A percentile compares a stretch with the other conserved stretches of the same genome.
phyloP scores from a whole-genome alignment of 139 green algal genomes.

The Penium margaritaceum region DNA sequence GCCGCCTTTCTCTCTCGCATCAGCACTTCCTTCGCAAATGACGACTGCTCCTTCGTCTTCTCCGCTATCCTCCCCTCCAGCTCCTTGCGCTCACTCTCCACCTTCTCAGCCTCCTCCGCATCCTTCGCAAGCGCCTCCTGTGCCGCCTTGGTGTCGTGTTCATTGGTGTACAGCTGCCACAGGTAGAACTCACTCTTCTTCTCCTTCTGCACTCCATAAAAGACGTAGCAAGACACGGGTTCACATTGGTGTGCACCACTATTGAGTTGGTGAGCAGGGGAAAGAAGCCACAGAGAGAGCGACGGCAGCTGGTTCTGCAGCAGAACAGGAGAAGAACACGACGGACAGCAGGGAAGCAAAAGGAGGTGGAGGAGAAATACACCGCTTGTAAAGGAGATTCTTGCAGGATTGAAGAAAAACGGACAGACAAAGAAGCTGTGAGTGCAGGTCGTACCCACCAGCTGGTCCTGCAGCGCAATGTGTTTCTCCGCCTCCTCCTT shows the following conservation, averaged over 20 bases:
- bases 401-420: too few relatives aligned
- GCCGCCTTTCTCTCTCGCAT: slow-evolving; percentile 65
- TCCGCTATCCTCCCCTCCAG: slow-evolving; percentile 45
- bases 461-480: slow-evolving; percentile 61
- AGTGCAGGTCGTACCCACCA: slow-evolving; percentile 47
- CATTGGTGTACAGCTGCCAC: slow-evolving; percentile 72
- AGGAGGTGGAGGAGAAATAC: too few relatives aligned
- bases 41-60: slow-evolving; percentile 52
- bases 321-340: neutral
- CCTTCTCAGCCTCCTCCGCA: slow-evolving; percentile 5
- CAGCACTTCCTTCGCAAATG: slow-evolving; percentile 57
- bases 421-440: too few relatives aligned
- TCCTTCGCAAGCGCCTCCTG: slow-evolving; percentile 31
- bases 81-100: slow-evolving; percentile 17
- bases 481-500: slow-evolving; percentile 92
- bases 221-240: too few relatives aligned
- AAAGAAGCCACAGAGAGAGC: neutral
- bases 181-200: slow-evolving; percentile 51
- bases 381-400: too few relatives aligned
- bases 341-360: neutral
- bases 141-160: slow-evolving; percentile 49
- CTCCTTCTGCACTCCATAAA: slow-evolving; percentile 35
- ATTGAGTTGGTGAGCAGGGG: too few relatives aligned
- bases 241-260: too few relatives aligned
- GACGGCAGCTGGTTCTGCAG: neutral